Base-by-base conservation (phyloP, 2,329 filamentous ascomycete species). In the Penicillium sp. region DNA sequence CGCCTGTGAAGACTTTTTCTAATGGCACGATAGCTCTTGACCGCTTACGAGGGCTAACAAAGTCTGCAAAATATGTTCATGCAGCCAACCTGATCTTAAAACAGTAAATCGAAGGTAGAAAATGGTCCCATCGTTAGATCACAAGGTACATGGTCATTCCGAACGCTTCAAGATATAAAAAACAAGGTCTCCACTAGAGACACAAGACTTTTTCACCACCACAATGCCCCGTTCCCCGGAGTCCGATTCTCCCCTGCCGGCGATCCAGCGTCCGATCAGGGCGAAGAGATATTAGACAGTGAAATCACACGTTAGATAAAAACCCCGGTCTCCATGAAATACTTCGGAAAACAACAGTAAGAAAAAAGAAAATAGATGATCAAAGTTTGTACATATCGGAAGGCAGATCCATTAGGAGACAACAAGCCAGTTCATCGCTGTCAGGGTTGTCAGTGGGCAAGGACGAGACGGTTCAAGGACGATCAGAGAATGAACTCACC, bases 221-320 rank as follows among this genome's bases (percentile, higher is more conserved):
- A 36, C n/a, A n/a, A 27, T 36, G 43, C 43, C 32, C 54, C 31
- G 47, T 43, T 52, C 48, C 59, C 61, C 53, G 60, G 54, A 56
- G 56, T 66, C 62, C 62, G 57, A 59, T 57, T 57, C 55, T 60
- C 59, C 68, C 62, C 61, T 64, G 65, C 59, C 69, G 67, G 72
- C 72, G 72, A 70, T 70, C 72, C 72, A 75, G 72, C 72, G 72
- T 73, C 69, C 67, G 66, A 68, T 62, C 65, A 65, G 63, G 65
- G 61, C 57, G 61, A 66, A 59, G 63, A 54, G 43, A 56, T 47
- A 55, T 49, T 57, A 45, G 50, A 49, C 47, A 45, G 65, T 68
- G 64, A 63, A 67, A 66, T 62, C 63, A 64, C 62, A 60, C 71
- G 65, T 64, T 64, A 69, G 62, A 36, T 36, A 67, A 64, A 64